These are phyloP conservation scores for Penicillium sp. DNA, from an alignment of 2,329 filamentous ascomycete genomes.

Conservation along the genomic window DNA sequence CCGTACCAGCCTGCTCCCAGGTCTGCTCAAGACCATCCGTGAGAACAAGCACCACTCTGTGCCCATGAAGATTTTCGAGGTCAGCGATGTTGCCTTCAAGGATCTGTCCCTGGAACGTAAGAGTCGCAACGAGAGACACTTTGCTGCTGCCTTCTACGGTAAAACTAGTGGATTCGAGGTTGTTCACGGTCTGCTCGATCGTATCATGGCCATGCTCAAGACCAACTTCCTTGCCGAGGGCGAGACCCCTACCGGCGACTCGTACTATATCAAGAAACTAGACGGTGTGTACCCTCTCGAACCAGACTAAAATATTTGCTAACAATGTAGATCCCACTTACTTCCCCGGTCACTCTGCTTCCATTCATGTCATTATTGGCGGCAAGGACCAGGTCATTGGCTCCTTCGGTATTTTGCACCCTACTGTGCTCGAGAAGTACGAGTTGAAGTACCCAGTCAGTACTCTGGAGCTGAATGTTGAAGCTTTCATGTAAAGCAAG, in stretches of 20 bases:
- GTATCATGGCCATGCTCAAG: constrained; percentile 87
- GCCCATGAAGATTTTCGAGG: constrained; percentile 90
- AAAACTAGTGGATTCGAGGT: constrained; percentile 93
- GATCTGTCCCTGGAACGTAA: constrained; percentile 77
- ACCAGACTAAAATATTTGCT: not conserved
- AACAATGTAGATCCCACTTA: constrained; percentile 70
- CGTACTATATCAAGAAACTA: constrained; percentile 93
- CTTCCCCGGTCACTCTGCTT: constrained; percentile 84
- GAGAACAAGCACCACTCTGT: constrained; percentile 89
- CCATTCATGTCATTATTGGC: constrained; percentile 71
- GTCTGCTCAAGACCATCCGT: constrained; percentile 86
- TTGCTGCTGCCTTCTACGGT: constrained; percentile 92
- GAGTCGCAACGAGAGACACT: constrained; percentile 89
- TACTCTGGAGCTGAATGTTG: constrained; percentile 89
- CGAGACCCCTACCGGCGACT: constrained; percentile 56
- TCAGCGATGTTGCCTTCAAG: constrained; percentile 88
- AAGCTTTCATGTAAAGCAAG: constrained; percentile 71
- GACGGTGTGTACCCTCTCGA: constrained; percentile 55
- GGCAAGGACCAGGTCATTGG: constrained; percentile 77
- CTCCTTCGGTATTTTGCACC: constrained; percentile 91
- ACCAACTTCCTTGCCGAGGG: constrained; percentile 75
- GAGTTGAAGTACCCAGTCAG: constrained; percentile 91
- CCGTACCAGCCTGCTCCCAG: constrained; percentile 79
- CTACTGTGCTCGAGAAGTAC: constrained; percentile 88
- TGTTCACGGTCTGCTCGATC: constrained; percentile 89